Evolutionary conservation across 139 green algal genomes (phyloP).

Genomic region (Closterium sp.): DNA sequence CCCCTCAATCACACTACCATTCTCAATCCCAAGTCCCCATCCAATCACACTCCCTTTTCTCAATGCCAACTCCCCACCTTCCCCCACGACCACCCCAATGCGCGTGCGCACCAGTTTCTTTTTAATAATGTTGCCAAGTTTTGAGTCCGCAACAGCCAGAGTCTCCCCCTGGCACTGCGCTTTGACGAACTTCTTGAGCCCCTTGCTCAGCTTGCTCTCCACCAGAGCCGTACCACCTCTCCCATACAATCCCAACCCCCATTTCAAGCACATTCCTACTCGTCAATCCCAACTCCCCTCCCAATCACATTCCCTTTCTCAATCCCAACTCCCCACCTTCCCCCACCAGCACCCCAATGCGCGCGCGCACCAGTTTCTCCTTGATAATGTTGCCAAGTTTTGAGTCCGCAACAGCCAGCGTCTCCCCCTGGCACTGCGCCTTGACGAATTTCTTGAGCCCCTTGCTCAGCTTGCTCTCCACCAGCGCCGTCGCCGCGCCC

Average conservation of each 20-base stretch:
- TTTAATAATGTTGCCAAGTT: conserved; percentile 95
- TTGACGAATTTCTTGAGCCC: conserved; percentile 98
- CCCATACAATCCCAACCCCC: conserved; percentile 50
- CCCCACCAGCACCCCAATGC: too few relatives aligned
- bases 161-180: conserved; percentile 85
- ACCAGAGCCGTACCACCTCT: conserved; percentile 84
- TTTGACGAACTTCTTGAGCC: conserved; percentile 98
- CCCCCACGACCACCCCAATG: too few relatives aligned
- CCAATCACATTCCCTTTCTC: too few relatives aligned
- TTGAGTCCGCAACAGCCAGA: conserved; percentile 90
- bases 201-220: conserved; percentile 95
- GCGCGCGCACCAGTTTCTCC: too few relatives aligned
- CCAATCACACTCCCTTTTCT: too few relatives aligned
- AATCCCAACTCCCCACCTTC: too few relatives aligned
- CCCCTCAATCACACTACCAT: too few relatives aligned
- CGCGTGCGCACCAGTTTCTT: conserved; percentile 86
- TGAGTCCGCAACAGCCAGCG: conserved; percentile 87
- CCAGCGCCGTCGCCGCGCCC: conserved; percentile 82
- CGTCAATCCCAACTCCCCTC: too few relatives aligned
- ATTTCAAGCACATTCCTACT: too few relatives aligned
- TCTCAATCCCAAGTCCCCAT: too few relatives aligned
- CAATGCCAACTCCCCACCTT: too few relatives aligned
- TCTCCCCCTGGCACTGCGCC: conserved; percentile 85
- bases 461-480: conserved; percentile 96
- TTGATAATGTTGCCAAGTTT: conserved; percentile 97